A percentile compares a stretch with the other conserved stretches of the same genome.
These are phyloP conservation scores for Phytopythium cucurbitacearum DNA, from an alignment of 352 stramenopile species.

Conservation along the genomic window DNA sequence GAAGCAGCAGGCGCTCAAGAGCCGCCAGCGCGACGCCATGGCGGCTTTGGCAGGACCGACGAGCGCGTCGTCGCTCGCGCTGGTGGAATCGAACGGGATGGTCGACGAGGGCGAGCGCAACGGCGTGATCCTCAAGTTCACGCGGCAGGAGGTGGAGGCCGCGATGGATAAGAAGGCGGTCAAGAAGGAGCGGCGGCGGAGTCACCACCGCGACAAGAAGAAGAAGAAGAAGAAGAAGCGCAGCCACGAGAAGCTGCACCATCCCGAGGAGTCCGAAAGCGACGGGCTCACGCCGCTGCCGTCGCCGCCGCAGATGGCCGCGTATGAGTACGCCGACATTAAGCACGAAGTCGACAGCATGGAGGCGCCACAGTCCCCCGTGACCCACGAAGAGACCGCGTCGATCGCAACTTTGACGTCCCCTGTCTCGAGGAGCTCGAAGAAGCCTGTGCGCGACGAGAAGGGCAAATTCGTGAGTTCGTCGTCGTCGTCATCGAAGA, in stretches of 20 bases:
- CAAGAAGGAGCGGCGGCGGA: conserved; percentile 62
- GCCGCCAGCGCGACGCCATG: conserved; percentile 15
- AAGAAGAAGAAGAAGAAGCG: conserved; percentile 48
- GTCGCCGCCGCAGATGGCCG: conserved; percentile 40
- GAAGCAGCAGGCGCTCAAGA: conserved; percentile 48
- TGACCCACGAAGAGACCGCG: background rate
- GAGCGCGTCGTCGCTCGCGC: too few species aligned
- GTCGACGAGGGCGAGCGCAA: conserved; percentile 2
- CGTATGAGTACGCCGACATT: conserved; percentile 31
- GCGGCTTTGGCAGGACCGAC: background rate
- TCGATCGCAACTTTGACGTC: background rate
- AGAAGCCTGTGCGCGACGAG: background rate
- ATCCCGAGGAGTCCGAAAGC: conserved; percentile 45
- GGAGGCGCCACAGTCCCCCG: background rate
- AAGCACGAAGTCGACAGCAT: background rate
- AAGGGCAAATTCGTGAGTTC: conserved; percentile 13
- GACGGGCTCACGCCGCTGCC: conserved; percentile 37
- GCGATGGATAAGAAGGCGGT: conserved; percentile 20
- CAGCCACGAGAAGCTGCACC: conserved; percentile 27
- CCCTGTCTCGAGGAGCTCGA: background rate
- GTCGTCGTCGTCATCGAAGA: conserved; percentile 21
- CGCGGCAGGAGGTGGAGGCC: conserved; percentile 30
- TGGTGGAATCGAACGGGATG: background rate
- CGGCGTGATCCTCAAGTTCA: conserved; percentile 26
- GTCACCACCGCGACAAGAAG: conserved; percentile 33